Conservation (phyloP, 148 eudicot species). For the Rhododendron griersonianum region DNA sequence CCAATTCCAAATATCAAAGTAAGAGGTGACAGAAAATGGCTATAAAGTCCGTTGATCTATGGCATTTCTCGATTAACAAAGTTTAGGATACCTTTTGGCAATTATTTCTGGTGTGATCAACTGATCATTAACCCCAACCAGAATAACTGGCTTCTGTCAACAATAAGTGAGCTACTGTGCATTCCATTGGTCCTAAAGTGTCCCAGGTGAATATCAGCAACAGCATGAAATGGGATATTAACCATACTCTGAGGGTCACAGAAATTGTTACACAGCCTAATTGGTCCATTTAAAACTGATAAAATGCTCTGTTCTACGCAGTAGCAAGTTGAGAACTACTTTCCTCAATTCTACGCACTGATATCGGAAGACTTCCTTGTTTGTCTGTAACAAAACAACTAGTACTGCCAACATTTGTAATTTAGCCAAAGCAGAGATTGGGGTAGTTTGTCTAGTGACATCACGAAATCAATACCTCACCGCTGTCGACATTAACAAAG, state of each 20-base stretch:
- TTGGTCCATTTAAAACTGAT: not conserved
- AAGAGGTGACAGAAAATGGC: not conserved
- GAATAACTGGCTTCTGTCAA: not conserved
- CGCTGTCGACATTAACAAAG: constrained; percentile 76
- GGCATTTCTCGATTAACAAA: not conserved
- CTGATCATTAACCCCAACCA: not conserved
- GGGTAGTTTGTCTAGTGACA: not conserved
- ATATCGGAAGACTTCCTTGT: not conserved
- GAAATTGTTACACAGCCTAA: not conserved
- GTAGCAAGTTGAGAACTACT: constrained; percentile 3
- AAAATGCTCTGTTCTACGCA: not conserved
- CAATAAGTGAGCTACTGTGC: not conserved
- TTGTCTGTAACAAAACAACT: not conserved
- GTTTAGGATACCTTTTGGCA: not conserved
- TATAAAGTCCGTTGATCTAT: not conserved
- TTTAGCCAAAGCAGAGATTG: not conserved
- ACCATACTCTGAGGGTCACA: not conserved
- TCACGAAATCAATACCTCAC: constrained; percentile 50
- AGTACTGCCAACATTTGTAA: not conserved
- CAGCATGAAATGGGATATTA: not conserved
- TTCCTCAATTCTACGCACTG: not conserved
- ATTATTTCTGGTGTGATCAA: not conserved
- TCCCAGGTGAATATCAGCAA: not conserved
- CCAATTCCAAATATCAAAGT: not conserved
- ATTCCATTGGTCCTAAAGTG: not conserved